Base-by-base conservation (phyloP, 768 basidiomycete species). In the Lenzites betulinus region DNA sequence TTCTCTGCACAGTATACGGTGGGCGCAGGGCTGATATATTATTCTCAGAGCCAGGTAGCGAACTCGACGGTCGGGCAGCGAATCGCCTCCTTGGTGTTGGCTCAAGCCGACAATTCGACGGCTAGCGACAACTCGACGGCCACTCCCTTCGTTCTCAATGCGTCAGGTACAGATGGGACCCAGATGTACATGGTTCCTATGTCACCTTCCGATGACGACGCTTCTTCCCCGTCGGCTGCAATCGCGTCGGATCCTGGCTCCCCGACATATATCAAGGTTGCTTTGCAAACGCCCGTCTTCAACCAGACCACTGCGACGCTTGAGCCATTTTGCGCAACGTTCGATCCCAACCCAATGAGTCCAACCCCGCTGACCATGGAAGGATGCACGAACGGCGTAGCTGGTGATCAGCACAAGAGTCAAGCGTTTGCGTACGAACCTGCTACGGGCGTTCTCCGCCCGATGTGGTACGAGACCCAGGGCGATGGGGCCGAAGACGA, bases 391-490 rank as follows among this genome's bases (percentile, higher is more conserved):
- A 46, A 67, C 57, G 54, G 66, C 55, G 26, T 66, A 1, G 49
- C 61, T 11, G 23, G 55, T 30, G 58, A 70, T 55, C 57, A 43
- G 7, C 75, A 80, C 65, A 72, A 71, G 65, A 85, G 82, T 63
- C 89, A 92, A 70, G 64, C 75, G 5, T 92, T 91, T 70, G 71
- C 79, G 33, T 90, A 82, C 69, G 75, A 87, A 64, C 67, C 73
- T 15, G 59, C 55, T 0, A 81, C 78, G 12, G 81, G 83, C 7
- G 72, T 74, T 22, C 68, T 92, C 55, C 74, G 73, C 26, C 90
- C 90, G 3, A 80, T 83, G 66, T 83, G 81, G 78, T 68, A 69
- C 59, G 42, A 67, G 41, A 63, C 67, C 18, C 65, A 69, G 23
- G 68, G 73, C 39, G 69, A 77, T 28, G 71, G 68, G 23, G 65